Percentiles rank a stretch among this genome's conserved stretches.
Evolutionary conservation across 129 eudicot species (phyloP).

Genomic region (Pseudognaphalium luteoalbum): DNA sequence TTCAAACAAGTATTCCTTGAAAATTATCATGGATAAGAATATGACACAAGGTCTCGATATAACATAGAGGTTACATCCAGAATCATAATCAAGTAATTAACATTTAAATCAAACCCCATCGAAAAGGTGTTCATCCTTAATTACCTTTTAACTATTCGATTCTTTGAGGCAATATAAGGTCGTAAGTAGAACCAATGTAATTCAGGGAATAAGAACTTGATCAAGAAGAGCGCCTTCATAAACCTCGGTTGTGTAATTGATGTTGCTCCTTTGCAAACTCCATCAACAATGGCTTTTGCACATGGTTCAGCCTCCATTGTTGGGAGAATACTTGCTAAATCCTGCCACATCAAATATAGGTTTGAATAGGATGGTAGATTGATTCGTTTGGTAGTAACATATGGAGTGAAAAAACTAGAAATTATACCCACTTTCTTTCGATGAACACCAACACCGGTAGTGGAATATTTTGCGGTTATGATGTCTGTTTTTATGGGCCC

Average conservation of each 20-base stretch:
- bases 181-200: conserved; percentile 17
- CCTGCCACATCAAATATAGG: conserved; percentile 14
- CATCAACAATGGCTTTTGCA: conserved; percentile 40
- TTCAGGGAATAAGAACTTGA: conserved; percentile 33
- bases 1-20: too few relatives aligned
- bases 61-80: too few relatives aligned
- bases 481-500: conserved; percentile 29
- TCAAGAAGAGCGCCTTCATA: conserved; percentile 10
- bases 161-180: conserved; percentile 1
- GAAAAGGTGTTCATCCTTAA: neutral
- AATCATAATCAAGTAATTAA: too few relatives aligned
- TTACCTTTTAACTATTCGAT: neutral
- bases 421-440: conserved; percentile 10
- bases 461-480: conserved; percentile 31
- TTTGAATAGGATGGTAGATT: neutral
- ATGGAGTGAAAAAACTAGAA: neutral
- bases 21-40: too few relatives aligned
- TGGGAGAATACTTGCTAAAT: conserved; percentile 2
- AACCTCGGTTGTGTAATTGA: conserved; percentile 31
- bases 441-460: conserved; percentile 12
- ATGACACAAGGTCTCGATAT: too few relatives aligned
- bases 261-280: conserved; percentile 40
- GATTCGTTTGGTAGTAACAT: too few relatives aligned
- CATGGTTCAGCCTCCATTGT: conserved; percentile 34
- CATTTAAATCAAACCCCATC: too few relatives aligned